phyloP scores from a whole-genome alignment of 306 rosid genomes.

The Rosa rugosa region DNA sequence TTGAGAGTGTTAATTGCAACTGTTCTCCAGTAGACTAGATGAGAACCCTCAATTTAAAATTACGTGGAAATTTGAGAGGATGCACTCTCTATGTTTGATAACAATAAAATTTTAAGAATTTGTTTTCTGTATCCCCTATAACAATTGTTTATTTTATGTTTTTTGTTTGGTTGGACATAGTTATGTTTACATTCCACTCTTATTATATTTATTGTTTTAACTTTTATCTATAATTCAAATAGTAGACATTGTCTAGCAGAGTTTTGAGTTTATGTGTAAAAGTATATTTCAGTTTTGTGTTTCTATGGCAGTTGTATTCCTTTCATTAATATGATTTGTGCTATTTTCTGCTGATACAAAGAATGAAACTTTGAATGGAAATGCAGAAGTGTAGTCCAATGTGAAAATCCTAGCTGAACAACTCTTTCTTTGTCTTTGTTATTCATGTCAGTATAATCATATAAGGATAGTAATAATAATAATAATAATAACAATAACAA shows the following conservation, averaged over 20 bases:
- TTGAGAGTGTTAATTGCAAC: slow-evolving; percentile 39
- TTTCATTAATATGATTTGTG: not conserved
- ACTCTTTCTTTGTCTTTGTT: slow-evolving; percentile 12
- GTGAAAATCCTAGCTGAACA: slow-evolving; percentile 18
- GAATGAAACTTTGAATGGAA: slow-evolving; percentile 8
- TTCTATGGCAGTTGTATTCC: not conserved
- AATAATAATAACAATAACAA: not conserved
- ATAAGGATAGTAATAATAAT: slow-evolving; percentile 17
- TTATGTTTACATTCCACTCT: slow-evolving; percentile 10
- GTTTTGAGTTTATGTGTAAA: slow-evolving; percentile 10
- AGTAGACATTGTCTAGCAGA: not conserved
- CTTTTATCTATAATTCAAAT: not conserved
- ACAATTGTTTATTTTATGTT: slow-evolving; percentile 4
- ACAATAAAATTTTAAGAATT: slow-evolving; percentile 17
- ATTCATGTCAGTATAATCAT: slow-evolving; percentile 35
- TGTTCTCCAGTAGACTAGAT: slow-evolving; percentile 43
- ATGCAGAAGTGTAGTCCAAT: slow-evolving; percentile 4
- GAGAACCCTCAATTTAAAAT: slow-evolving; percentile 13
- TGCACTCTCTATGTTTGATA: slow-evolving; percentile 24
- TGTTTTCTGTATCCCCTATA: not conserved
- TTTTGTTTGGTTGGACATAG: slow-evolving; percentile 7
- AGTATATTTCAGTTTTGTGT: slow-evolving; percentile 17
- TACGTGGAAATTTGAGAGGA: not conserved
- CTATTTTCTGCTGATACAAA: not conserved
- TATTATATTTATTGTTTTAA: not conserved